These are phyloP conservation scores for Sanguinoderma infundibulare DNA, from an alignment of 1,284 basidiomycete genomes.

Conservation along the genomic window DNA sequence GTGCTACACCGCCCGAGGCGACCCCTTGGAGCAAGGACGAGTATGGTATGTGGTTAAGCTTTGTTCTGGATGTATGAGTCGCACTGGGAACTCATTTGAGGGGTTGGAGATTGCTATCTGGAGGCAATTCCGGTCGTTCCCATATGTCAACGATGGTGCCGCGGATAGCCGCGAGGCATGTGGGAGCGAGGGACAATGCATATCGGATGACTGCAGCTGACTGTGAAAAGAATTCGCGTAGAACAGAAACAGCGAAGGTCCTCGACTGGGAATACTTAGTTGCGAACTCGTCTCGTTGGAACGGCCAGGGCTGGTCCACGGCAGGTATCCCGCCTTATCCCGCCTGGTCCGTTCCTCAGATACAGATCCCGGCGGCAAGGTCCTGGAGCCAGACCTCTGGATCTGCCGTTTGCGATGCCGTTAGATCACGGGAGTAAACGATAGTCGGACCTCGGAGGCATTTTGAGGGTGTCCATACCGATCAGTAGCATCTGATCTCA, in stretches of 20 bases:
- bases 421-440: neutral
- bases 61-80: conserved; percentile 9
- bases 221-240: neutral
- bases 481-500: conserved; percentile 12
- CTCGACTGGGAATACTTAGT: conserved; percentile 6
- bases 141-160: conserved; percentile 8
- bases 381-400: conserved; percentile 4
- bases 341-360: neutral
- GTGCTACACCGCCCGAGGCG: conserved; percentile 13
- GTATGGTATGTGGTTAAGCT: conserved; percentile 23
- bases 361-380: neutral
- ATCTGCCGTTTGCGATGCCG: conserved; percentile 7
- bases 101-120: neutral
- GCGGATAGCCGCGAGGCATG: neutral
- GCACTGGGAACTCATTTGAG: conserved; percentile 4
- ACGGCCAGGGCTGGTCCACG: neutral
- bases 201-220: conserved; percentile 14
- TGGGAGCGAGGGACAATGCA: conserved; percentile 10
- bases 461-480: neutral
- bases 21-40: conserved; percentile 9
- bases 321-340: neutral
- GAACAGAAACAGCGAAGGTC: conserved; percentile 9
- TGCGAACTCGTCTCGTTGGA: conserved; percentile 7
- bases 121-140: neutral
- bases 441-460: neutral